These are phyloP conservation scores for Hypericum perforatum DNA, from an alignment of 345 rosid genomes.

Conservation along the genomic window DNA sequence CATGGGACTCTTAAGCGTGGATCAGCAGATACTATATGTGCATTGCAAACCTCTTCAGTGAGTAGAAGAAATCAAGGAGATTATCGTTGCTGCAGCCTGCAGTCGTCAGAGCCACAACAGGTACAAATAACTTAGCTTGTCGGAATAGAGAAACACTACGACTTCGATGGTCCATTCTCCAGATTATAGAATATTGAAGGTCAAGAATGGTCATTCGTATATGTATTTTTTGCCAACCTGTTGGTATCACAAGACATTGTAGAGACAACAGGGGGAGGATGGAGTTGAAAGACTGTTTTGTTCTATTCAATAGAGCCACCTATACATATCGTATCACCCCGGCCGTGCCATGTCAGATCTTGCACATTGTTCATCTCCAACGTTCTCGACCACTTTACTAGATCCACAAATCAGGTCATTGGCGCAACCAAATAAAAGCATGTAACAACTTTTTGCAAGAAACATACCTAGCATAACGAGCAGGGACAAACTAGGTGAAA, in stretches of 20 bases:
- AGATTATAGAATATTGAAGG: too few relatives aligned
- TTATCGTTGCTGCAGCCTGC: too few relatives aligned
- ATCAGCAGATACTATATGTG: too few relatives aligned
- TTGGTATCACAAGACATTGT: constrained; percentile 32
- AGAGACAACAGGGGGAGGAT: constrained; percentile 33
- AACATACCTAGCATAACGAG: constrained; percentile 60
- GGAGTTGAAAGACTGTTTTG: constrained; percentile 40
- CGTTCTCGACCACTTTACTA: constrained; percentile 72
- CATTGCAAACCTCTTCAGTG: too few relatives aligned
- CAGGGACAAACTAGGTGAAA: constrained; percentile 72
- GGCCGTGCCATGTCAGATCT: constrained; percentile 89
- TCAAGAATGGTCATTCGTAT: constrained; percentile 14
- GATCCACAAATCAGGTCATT: not conserved
- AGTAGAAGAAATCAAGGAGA: too few relatives aligned
- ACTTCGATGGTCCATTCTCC: too few relatives aligned
- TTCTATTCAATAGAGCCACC: constrained; percentile 47
- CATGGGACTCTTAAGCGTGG: too few relatives aligned
- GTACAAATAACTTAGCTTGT: too few relatives aligned
- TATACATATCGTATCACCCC: constrained; percentile 77
- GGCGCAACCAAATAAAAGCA: not conserved
- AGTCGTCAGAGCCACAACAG: too few relatives aligned
- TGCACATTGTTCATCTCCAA: constrained; percentile 95
- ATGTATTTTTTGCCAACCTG: constrained; percentile 18
- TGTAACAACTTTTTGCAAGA: not conserved
- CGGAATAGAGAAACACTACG: too few relatives aligned